Percentiles rank a stretch among this genome's conserved stretches.
Conservation (phyloP, 108 stramenopile species). For the Bacterosira constricta region DNA sequence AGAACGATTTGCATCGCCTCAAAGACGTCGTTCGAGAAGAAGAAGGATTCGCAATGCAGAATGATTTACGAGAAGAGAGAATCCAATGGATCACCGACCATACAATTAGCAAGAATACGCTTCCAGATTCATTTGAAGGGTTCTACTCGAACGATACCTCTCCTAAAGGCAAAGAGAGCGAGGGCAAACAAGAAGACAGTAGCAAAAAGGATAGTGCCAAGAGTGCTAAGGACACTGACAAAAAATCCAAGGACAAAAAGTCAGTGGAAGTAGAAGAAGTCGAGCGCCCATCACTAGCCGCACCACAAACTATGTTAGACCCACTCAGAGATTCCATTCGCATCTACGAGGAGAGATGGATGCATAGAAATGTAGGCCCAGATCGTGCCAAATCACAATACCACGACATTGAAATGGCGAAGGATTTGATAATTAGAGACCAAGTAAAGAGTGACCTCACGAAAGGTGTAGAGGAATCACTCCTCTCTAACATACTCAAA, state of each 20-base stretch:
- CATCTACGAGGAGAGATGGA: constrained; percentile 67
- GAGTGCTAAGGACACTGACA: constrained; percentile 47
- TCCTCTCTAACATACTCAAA: constrained; percentile 70
- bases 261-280: constrained; percentile 17
- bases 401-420: constrained; percentile 77
- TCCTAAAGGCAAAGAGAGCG: constrained; percentile 39
- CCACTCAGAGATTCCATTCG: constrained; percentile 34
- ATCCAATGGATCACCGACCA: constrained; percentile 81
- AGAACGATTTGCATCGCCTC: constrained; percentile 63
- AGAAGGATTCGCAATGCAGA: constrained; percentile 81
- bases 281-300: constrained; percentile 54
- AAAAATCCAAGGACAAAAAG: constrained; percentile 27
- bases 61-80: constrained; percentile 70
- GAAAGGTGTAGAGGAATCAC: constrained; percentile 75
- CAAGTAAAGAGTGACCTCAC: constrained; percentile 60
- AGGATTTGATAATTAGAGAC: constrained; percentile 61
- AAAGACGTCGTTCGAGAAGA: constrained; percentile 76
- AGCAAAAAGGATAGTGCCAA: constrained; percentile 42
- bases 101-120: constrained; percentile 48
- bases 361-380: constrained; percentile 61
- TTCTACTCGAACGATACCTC: constrained; percentile 54
- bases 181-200: constrained; percentile 16
- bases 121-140: constrained; percentile 67
- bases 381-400: constrained; percentile 66
- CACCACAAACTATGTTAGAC: constrained; percentile 52